A percentile compares a stretch with the other conserved stretches of the same genome.
Evolutionary conservation across 495 filamentous ascomycete species (phyloP).

Genomic region (Diplogelasinospora grovesii): DNA sequence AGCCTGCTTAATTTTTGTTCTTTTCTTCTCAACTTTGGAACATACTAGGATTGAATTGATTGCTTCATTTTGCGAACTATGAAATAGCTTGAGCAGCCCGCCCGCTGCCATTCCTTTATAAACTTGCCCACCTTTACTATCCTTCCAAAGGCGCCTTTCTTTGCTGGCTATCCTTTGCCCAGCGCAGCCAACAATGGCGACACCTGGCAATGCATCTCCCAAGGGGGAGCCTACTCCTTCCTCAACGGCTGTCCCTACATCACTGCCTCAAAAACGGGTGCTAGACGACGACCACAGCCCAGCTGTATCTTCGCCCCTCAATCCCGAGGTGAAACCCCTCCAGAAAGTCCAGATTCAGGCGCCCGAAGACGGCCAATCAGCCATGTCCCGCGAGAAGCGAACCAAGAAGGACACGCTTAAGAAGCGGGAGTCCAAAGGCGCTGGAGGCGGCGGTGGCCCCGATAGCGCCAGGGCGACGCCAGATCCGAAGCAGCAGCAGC

Average conservation of each 20-base stretch:
- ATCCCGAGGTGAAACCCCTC: conserved; percentile 42
- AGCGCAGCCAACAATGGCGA: conserved; percentile 33
- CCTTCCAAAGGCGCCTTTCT: background rate
- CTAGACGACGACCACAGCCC: conserved; percentile 50
- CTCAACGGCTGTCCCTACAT: conserved; percentile 28
- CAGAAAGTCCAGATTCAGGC: conserved; percentile 24
- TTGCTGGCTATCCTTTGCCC: background rate
- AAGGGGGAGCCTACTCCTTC: conserved; percentile 37
- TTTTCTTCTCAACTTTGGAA: too few species aligned
- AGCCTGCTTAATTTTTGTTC: too few species aligned
- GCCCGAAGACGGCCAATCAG: conserved; percentile 27
- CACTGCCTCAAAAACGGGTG: conserved; percentile 53
- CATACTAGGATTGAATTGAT: too few species aligned
- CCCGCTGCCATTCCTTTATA: too few species aligned
- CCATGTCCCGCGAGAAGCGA: conserved; percentile 40
- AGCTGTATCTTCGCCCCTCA: conserved; percentile 55
- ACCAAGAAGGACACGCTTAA: conserved; percentile 68
- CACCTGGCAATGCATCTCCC: conserved; percentile 28
- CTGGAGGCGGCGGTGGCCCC: conserved; percentile 25
- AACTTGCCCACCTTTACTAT: too few species aligned
- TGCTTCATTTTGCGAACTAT: too few species aligned
- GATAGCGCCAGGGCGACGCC: conserved; percentile 48
- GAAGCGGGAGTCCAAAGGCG: conserved; percentile 68
- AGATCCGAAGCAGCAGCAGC: conserved; percentile 50
- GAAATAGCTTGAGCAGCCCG: too few species aligned